Evolutionary conservation across 345 rosid genomes (phyloP).

Genomic region (Iberis pinnata): DNA sequence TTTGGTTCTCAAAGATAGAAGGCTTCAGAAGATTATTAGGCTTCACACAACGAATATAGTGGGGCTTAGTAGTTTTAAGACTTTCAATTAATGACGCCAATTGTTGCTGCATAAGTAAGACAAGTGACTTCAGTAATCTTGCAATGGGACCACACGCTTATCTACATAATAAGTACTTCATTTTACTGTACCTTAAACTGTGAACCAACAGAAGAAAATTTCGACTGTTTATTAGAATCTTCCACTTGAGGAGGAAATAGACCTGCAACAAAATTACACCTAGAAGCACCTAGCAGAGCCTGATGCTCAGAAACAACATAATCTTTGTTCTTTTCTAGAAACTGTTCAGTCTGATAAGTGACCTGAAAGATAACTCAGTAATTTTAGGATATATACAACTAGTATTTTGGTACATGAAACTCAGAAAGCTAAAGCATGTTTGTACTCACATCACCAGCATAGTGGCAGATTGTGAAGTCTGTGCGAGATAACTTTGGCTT

Average conservation of each 20-base stretch:
- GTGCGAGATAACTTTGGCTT: slow-evolving; percentile 89
- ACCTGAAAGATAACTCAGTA: slow-evolving; percentile 47
- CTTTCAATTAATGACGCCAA: slow-evolving; percentile 72
- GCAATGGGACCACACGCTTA: slow-evolving; percentile 1
- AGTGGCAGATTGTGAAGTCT: slow-evolving; percentile 91
- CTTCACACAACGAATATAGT: slow-evolving; percentile 92
- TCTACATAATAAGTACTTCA: slow-evolving; percentile 9
- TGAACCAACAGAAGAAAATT: slow-evolving; percentile 91
- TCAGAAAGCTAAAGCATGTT: slow-evolving; percentile 13
- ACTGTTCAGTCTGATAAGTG: slow-evolving; percentile 87
- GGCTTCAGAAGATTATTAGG: slow-evolving; percentile 96
- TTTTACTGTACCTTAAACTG: slow-evolving; percentile 67
- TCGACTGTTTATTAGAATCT: slow-evolving; percentile 71
- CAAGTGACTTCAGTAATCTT: slow-evolving; percentile 16
- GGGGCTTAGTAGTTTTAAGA: slow-evolving; percentile 87
- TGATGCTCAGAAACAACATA: slow-evolving; percentile 97
- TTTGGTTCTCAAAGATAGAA: slow-evolving; percentile 77
- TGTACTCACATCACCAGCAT: slow-evolving; percentile 91
- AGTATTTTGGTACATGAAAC: background rate
- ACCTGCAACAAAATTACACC: slow-evolving; percentile 64
- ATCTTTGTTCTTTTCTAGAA: slow-evolving; percentile 95
- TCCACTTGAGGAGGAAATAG: slow-evolving; percentile 64
- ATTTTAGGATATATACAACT: background rate
- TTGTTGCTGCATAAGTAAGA: slow-evolving; percentile 65
- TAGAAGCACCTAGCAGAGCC: slow-evolving; percentile 73